Evolutionary conservation across 371 early-diverging fungal species (phyloP).

Genomic region (Umbelopsis sp.): DNA sequence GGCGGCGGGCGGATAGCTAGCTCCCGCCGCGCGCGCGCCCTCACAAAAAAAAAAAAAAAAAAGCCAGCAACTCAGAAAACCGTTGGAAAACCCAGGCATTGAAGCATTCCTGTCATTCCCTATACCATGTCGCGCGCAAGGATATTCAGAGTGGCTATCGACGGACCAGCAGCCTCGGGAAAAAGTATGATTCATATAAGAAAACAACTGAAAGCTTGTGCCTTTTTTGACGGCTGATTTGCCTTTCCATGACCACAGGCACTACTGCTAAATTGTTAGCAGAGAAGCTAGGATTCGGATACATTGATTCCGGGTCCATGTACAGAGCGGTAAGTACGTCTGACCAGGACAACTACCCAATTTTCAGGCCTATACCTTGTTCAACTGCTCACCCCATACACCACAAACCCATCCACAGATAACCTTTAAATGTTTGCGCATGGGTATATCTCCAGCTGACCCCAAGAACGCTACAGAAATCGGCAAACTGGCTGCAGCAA

Average conservation of each 20-base stretch:
- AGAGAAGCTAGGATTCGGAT: constrained; percentile 70
- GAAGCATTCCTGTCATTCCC: neutral
- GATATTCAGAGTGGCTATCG: constrained; percentile 84
- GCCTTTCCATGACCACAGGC: constrained; percentile 38
- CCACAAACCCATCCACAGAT: constrained; percentile 36
- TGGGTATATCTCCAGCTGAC: constrained; percentile 31
- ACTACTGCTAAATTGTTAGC: constrained; percentile 79
- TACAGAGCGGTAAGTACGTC: constrained; percentile 58
- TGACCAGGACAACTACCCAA: neutral
- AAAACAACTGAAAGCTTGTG: neutral
- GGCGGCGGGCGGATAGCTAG: too few relatives aligned
- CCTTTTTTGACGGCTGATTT: neutral
- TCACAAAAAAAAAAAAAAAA: too few relatives aligned
- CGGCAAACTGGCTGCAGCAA: constrained; percentile 34
- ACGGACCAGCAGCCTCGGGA: constrained; percentile 93
- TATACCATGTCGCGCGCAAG: constrained; percentile 20
- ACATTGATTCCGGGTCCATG: constrained; percentile 84
- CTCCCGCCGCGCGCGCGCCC: too few relatives aligned
- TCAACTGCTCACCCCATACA: neutral
- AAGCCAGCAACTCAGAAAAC: too few relatives aligned
- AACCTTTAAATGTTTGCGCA: constrained; percentile 56
- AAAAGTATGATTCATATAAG: constrained; percentile 65
- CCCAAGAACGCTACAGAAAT: constrained; percentile 34
- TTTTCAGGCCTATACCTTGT: neutral
- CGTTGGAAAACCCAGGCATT: too few relatives aligned